A percentile compares a stretch with the other conserved stretches of the same genome.
Evolutionary conservation across 768 basidiomycete species (phyloP).

Genomic region (Macrolepiota albuminosa): DNA sequence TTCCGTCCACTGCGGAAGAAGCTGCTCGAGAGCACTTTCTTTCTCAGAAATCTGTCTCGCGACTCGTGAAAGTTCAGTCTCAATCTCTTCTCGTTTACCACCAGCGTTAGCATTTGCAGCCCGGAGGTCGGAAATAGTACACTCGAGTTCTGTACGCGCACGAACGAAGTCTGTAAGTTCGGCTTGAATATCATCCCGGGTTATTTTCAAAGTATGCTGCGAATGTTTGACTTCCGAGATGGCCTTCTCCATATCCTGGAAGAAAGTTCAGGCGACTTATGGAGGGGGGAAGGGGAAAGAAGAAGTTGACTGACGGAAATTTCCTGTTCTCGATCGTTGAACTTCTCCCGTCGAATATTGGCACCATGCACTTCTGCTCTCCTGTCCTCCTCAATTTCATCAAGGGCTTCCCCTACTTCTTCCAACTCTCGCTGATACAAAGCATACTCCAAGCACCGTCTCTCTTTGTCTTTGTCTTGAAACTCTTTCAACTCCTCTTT

Average conservation of each 20-base stretch:
- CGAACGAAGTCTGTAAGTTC: constrained; percentile 88
- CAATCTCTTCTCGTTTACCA: constrained; percentile 57
- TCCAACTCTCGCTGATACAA: constrained; percentile 87
- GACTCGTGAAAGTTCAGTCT: constrained; percentile 59
- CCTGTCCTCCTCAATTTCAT: constrained; percentile 82
- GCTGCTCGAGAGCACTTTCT: constrained; percentile 53
- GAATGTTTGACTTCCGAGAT: constrained; percentile 67
- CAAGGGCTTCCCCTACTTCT: constrained; percentile 82
- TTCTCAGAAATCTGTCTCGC: constrained; percentile 58
- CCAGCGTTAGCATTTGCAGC: constrained; percentile 60
- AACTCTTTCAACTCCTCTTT: constrained; percentile 97
- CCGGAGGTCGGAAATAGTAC: constrained; percentile 73
- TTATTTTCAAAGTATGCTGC: constrained; percentile 63
- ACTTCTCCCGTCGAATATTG: constrained; percentile 79
- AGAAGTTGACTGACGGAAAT: constrained; percentile 54
- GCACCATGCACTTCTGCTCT: constrained; percentile 78
- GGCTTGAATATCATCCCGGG: constrained; percentile 69
- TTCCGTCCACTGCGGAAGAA: constrained; percentile 70
- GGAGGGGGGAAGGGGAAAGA: background rate
- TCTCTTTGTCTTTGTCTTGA: constrained; percentile 91
- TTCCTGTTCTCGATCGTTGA: constrained; percentile 77
- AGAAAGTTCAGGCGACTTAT: background rate
- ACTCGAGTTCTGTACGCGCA: constrained; percentile 81
- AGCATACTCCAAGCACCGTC: constrained; percentile 92
- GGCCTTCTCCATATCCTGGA: constrained; percentile 66